Evolutionary conservation across 495 filamentous ascomycete species (phyloP).

Genomic region (Penicillium paradoxum): DNA sequence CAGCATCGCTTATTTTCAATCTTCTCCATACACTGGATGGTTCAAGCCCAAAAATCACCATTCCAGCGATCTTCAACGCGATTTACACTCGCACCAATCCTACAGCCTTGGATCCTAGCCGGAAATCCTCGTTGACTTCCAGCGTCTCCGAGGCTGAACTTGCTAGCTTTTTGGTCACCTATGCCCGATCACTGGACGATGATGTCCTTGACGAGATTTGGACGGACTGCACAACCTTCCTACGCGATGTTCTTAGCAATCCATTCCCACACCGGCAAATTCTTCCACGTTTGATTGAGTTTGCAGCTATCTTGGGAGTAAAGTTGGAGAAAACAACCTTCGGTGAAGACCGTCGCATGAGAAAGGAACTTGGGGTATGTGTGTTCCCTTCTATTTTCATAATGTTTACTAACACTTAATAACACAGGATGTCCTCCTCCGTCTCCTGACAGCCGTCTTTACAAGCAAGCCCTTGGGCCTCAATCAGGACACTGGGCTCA

Average conservation of each 20-base stretch:
- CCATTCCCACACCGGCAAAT: constrained; percentile 93
- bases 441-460: constrained; percentile 84
- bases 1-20: constrained; percentile 59
- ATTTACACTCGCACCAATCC: constrained; percentile 93
- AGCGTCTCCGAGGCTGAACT: constrained; percentile 76
- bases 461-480: constrained; percentile 74
- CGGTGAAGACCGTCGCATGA: constrained; percentile 91
- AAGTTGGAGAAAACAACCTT: constrained; percentile 98
- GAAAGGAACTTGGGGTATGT: constrained; percentile 83
- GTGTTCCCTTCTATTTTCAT: not conserved
- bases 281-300: constrained; percentile 79
- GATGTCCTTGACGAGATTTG: constrained; percentile 99
- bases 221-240: constrained; percentile 87
- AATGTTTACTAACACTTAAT: constrained; percentile 26
- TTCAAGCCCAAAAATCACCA: constrained; percentile 83
- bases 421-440: constrained; percentile 75
- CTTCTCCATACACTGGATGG: constrained; percentile 89
- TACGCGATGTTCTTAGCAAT: constrained; percentile 85
- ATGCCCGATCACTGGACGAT: constrained; percentile 84
- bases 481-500: constrained; percentile 38
- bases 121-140: constrained; percentile 83
- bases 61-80: constrained; percentile 95
- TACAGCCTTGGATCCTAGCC: constrained; percentile 64
- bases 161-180: constrained; percentile 82
- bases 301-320: constrained; percentile 80